Base-by-base conservation (phyloP, 2,329 filamentous ascomycete genomes). In the Anthostomella pinea region DNA sequence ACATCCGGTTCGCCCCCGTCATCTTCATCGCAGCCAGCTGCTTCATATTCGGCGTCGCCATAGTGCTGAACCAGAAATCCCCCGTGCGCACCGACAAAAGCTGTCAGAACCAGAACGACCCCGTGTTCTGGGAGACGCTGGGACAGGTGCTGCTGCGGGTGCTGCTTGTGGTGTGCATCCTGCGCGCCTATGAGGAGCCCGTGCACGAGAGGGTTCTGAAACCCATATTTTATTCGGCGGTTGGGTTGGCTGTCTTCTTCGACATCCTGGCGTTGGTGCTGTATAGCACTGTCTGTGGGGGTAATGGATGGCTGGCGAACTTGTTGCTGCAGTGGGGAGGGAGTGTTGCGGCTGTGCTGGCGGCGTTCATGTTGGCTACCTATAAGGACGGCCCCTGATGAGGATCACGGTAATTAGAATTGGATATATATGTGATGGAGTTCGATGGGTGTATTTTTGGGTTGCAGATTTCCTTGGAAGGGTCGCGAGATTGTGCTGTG, bases 211-310 rank as follows among this genome's bases (percentile, higher is more conserved):
- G 11, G 14, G 16, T 14, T 13, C 10, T 19, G 15, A 18, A 22
- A 10, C 18, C 10, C 8, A 27, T 35, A 14, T 43, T 35, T 28
- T 30, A 29, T 24, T 4, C n/a, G 6, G 23, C 22, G 5, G 13
- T 26, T 9, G 31, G 9, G 7, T 10, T 17, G 8, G 28, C 26
- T 16, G 21, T 35, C 15, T 14, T 33, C 4, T 8, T 26, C 9
- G 20, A 23, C 15, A 14, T 39, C 7, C 18, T 29, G 15, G 26
- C 27, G 4, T 5, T 35, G 7, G 32, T 30, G 6, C n/a, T 38
- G 22, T 39, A 39, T 27, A 35, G 30, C n/a, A 15, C 24, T 8
- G 13, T 38, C 10, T 43, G 40, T 20, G 23, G 31, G n/a, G 30
- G 23, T 18, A 15, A n/a, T 3, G 40, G 35, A 3, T 33, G 32